Base-by-base conservation (phyloP, 2,329 filamentous ascomycete species). In the Aspergillus sp. region DNA sequence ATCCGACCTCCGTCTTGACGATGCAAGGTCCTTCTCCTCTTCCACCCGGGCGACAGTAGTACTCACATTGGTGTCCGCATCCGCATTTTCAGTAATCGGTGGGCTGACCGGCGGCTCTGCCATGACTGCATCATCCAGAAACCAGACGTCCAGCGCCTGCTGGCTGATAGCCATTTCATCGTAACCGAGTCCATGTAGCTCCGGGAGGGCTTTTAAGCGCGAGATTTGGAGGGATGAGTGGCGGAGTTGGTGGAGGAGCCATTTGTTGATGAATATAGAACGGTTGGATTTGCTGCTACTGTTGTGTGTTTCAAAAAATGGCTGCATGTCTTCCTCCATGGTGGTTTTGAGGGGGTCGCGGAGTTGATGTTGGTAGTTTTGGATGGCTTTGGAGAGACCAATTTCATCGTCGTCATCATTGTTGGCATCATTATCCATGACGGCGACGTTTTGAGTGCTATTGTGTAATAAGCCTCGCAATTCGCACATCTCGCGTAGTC, bases 181-280 rank as follows among this genome's bases (percentile, higher is more conserved):
- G 48, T 45, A 56, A 10, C 56, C 57, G 7, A 61, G 32, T 10
- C 44, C 30, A n/a, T 51, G 43, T 9, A 59, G 46, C 26, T 51
- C 51, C 3, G 53, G 55, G 4, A 50, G 48, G n/a, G 53, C 52
- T 12, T 59, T 59, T 8, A 62, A 47, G 1, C 52, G 55, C 41
- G 52, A 34, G 26, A 61, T 57, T 33, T 61, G 56, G 26, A 62
- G 42, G 1, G 54, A 54, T 1, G 61, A 66, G 29, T 57, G 60
- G 7, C 61, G 56, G 3, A 66, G 52, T 28, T 58, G 56, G 34
- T 66, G 60, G 0, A 64, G 57, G 32, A 63, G 54, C 62, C 62
- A 64, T 45, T 53, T 58, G 29, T 61, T 59, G 44, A 65, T 53
- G 41, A 60, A 63, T 5, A 45, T 45, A 8, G 50, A 44, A 19